Evolutionary conservation across 208 protist species (phyloP), one percentile per base, ranked within the genome.

Genomic region (Wallacemonas sp.): DNA sequence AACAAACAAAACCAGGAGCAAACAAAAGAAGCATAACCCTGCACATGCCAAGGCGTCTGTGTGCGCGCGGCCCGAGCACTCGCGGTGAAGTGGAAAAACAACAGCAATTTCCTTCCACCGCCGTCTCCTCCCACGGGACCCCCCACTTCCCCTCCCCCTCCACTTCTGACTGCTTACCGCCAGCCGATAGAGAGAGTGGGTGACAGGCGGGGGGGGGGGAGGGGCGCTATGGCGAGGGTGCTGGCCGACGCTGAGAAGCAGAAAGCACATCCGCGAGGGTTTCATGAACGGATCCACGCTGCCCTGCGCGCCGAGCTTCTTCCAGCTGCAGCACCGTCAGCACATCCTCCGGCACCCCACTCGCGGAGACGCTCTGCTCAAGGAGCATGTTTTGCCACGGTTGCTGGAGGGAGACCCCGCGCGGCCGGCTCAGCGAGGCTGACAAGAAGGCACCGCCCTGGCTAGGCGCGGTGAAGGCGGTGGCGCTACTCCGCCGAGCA

Each of bases 271-370:
- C 55, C 10, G 38, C 55, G 22, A 62, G 38, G 5, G 38, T 62
- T 46, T 62, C 55, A 5, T 26, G 36, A n/a, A 37, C 19, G 4
- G 55, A 42, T 29, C 36, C 39, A n/a, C 22, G 36, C 22, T 32
- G 50, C 0, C 50, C 50, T 3, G 4, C 4, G 4, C 50, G 50
- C 3, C 55, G 55, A 5, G 6, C 38, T 24, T 62, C 55, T 30
- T 62, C 55, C 3, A 62, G 55, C 26, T 48, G 55, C 55, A 62
- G 36, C 24, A 62, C 55, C 33, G 55, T 62, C 22, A 62, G 36
- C 10, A 62, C 55, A 45, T 62, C 55, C 37, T 50, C 55, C 5
- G 55, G 55, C 38, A 62, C 22, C 13, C 38, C 38, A 24, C 39
- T 62, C 12, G 39, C 55, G 10, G 39, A 44, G 19, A 44, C 39